Evolutionary conservation across 2,329 filamentous ascomycete species (phyloP), one percentile per base, ranked within the genome.

Genomic region (Arthrobotrys iridis): DNA sequence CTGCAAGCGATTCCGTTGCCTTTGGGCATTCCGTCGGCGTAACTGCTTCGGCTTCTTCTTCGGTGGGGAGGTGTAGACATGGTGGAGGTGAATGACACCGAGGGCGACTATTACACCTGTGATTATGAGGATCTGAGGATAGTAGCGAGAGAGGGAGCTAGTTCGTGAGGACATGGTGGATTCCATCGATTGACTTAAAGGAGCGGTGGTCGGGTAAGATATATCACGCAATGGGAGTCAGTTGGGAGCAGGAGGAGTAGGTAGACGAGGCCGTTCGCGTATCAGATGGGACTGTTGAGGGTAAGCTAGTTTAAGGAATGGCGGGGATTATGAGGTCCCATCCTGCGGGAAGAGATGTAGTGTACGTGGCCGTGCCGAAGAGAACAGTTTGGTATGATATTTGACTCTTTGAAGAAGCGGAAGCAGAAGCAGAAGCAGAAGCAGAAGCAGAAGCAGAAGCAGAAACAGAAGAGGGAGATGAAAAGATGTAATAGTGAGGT

Each of bases 21-120:
- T 76, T 22, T 77, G 78, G 18, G 79, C 79, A 64, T 80, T 80
- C 33, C 77, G 77, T 30, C 79, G 77, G 22, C 77, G 76, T 33
- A 79, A 68, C 24, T 71, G 76, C 63, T 77, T 78, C 6, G 66
- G 52, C 15, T 72, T 59, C 43, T 76, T 77, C 50, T 67, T 63
- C 35, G 62, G 67, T 13, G 63, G 71, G 4, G 70, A 68, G 43
- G 33, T 77, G 71, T 79, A 79, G 55, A 77, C 30, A 35, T 76
- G 62, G 46, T 79, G 76, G 66, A 78, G 78, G 35, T 78, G 74
- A 22, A 79, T 68, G 52, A 76, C 62, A 3, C 76, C 68, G 28
- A 76, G 65, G 6, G 78, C 77, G 40, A 80, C 65, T 18, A 77
- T 67, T 7, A 77, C 68, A 52, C 77, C 75, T 22, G 77, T 76